Base-by-base conservation (phyloP, 148 eudicot species). In the Heliamphora exappendiculata region DNA sequence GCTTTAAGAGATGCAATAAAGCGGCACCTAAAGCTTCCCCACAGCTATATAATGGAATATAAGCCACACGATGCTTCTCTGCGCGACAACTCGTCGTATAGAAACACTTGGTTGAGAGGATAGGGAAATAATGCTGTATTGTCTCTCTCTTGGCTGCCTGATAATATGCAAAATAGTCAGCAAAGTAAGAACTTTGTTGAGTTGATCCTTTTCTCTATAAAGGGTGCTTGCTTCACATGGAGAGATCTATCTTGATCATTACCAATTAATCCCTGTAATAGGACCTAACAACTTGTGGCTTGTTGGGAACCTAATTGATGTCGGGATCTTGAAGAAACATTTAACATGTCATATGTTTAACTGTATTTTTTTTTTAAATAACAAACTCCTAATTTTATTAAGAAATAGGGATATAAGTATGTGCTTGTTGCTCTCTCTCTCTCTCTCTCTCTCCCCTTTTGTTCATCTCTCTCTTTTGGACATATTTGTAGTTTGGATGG, bases 41-140 rank as follows among this genome's bases (percentile, higher is more conserved):
- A 85, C 26, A 81, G 92, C 82, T 95, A 95, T 31, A 87, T 91
- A 58, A 92, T 95, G 98, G 98, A 95, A 68, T 95, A 95, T 84
- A 95, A 92, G 72, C 91, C 97, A 55, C 98, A 94, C 68, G 93
- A 94, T 79, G 97, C 96, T 67, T 94, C 98, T 60, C 80, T 94
- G 74, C 96, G 97, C 8, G 96, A 92, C 89, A 89, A 92, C 78
- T 92, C 97, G 50, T 94, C 98, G 0, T 91, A 92, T 72, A 82
- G 98, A 36, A 94, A 92, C 91, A 92, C 98, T 71, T 94, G 98
- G 98, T 78, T 89, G 77, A 89, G 97, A 85, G 96, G 96, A 69
- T 94, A 83, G 83, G 49, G 53, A 29, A 31, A 31, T 33, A n/a
- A 62, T 60, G 65, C 12, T 11, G 41, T 17, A 31, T 33, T 62